Evolutionary conservation across 2,329 filamentous ascomycete genomes (phyloP), one percentile per base, ranked within the genome.

Genomic region (Neonectria punicea): DNA sequence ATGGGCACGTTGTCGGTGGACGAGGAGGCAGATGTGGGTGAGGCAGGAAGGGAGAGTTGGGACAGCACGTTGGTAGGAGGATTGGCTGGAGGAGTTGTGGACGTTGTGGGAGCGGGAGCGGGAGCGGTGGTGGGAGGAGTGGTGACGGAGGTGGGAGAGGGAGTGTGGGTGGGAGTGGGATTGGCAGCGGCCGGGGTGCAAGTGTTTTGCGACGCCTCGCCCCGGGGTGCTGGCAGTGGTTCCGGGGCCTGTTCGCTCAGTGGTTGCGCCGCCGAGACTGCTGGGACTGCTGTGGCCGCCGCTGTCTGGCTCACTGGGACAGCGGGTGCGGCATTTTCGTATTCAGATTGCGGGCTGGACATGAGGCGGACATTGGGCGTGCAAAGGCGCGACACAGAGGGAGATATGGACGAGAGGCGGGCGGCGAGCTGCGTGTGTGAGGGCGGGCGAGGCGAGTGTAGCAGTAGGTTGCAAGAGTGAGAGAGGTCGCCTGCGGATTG

Each of bases 341-440:
- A 78, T 76, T 80, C 78, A 77, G 76, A 77, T 77, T 80, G 79
- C 81, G 81, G 80, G 76, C 78, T 84, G 80, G 85, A 87, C 86
- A 88, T 88, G 85, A 83, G 85, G 81, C 80, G 79, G 80, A 84
- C 86, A 87, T 87, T 79, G 83, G 84, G 82, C 81, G 78, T 67
- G 49, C 30, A 41, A 39, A 46, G 56, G 36, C 34, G 56, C 39
- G 43, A 28, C 51, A 55, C 41, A 50, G 50, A 51, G 53, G 65
- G 61, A 61, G 62, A 67, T 60, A 49, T 61, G 50, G 61, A 55
- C 68, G 63, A 70, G 50, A 61, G 65, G 60, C 39, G 57, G 68
- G 61, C 67, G 60, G 59, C 6, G 66, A 65, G 67, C 60, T 70
- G 66, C 47, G 63, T 69, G 67, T 49, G 58, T 36, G 43, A 62